Base-by-base conservation (phyloP, 306 rosid genomes). In the Notholithocarpus densiflorus region DNA sequence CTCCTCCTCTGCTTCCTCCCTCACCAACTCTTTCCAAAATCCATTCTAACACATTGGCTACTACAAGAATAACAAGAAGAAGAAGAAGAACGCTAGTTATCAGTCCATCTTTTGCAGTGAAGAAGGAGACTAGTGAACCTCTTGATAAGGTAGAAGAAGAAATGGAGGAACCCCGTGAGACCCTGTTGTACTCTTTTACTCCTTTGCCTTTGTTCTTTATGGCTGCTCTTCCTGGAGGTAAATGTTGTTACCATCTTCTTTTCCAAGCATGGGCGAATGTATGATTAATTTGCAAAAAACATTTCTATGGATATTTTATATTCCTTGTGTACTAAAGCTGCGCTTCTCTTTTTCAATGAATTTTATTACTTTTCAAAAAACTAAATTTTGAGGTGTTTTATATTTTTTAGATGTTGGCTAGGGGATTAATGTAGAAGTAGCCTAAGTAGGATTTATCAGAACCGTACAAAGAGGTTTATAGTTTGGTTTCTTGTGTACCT, bases 211-310 rank as follows among this genome's bases (percentile, higher is more conserved):
- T 92, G 31, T 72, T 94, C 18, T 79, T 76, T 68, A 73, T 89
- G 27, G 97, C 92, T 78, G 81, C 92, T 77, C 89, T 94, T 59
- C 97, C 98, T 8, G 98, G 97, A 86, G 97, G 98, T 94, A 78
- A 52, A 69, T 45, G 4, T 64, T 15, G 6, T 53, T 7, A 15
- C 5, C 57, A 20, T 17, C 0, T 17, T 40, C 45, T 40, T 40
- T 40, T 40, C 45, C 0, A 40, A 40, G 2, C 45, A 40, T 40
- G 45, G 45, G 45, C 2, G 45, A 40, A 8, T 40, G 45, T 40
- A 48, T 48, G 4, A 48, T 48, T 3, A 48, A 48, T 13, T 12
- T 48, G 53, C 17, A 0, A 48, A 48, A 11, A 48, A 11, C 17
- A 48, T 13, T 12, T 48, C 53, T 13, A 10, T 48, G 53, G 17